Evolutionary conservation across 2,329 filamentous ascomycete species (phyloP).

Genomic region (Fusarium paranaense): DNA sequence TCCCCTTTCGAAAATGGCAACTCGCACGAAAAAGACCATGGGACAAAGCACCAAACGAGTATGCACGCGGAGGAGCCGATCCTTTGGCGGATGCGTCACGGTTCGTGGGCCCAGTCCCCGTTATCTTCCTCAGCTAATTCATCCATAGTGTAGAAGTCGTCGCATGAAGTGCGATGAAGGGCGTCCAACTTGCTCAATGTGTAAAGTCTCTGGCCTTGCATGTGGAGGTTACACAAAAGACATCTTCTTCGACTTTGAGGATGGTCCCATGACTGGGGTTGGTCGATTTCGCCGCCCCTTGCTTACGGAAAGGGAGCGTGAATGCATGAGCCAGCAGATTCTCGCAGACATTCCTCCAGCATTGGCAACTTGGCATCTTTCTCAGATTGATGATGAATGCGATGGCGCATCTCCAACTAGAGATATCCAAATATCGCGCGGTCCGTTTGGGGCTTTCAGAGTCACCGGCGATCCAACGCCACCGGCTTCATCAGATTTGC

Average conservation of each 20-base stretch:
- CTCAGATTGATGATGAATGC: constrained; percentile 29
- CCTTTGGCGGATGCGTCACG: constrained; percentile 30
- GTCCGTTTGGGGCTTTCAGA: constrained; percentile 29
- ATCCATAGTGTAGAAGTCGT: constrained; percentile 21
- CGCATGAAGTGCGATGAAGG: constrained; percentile 34
- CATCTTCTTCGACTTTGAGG: constrained; percentile 29
- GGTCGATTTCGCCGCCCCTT: constrained; percentile 24
- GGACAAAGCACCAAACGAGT: neutral
- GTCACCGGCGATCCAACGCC: neutral
- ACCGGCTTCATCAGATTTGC: neutral
- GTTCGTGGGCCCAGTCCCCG: constrained; percentile 1
- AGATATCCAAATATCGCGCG: constrained; percentile 22
- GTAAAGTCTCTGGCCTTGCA: constrained; percentile 3
- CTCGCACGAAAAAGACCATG: neutral
- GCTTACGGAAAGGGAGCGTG: constrained; percentile 17
- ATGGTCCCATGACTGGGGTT: neutral
- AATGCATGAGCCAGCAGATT: constrained; percentile 26
- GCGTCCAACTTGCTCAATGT: constrained; percentile 27
- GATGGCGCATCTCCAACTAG: neutral
- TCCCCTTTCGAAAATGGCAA: constrained; percentile 4
- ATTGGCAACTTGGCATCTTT: constrained; percentile 11
- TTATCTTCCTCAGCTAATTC: neutral
- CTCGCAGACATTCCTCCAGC: constrained; percentile 3
- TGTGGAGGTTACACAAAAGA: constrained; percentile 32
- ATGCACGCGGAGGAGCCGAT: constrained; percentile 6